These are phyloP conservation scores for Dittrichia graveolens DNA, from an alignment of 129 eudicot genomes.

Conservation along the genomic window DNA sequence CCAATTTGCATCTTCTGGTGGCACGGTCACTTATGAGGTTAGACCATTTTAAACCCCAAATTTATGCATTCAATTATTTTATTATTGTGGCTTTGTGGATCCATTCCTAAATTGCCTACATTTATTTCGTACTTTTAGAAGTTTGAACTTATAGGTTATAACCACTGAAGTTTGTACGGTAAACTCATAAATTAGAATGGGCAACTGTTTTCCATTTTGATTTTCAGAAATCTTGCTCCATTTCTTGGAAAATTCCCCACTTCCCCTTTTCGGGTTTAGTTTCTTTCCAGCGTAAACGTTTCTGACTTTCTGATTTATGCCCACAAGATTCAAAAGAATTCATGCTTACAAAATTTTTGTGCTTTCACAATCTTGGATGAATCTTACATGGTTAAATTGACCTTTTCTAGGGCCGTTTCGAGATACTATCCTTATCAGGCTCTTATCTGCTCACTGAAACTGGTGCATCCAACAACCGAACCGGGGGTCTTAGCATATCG, in stretches of 20 bases:
- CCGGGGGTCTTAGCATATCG: conserved; percentile 87
- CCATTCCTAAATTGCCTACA: neutral
- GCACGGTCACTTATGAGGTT: conserved; percentile 78
- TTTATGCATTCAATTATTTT: neutral
- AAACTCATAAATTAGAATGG: neutral
- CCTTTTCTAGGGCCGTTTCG: conserved; percentile 71
- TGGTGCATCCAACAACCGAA: conserved; percentile 67
- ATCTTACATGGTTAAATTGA: conserved; percentile 9
- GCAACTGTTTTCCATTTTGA: neutral
- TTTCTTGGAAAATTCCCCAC: neutral
- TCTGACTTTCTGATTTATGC: neutral
- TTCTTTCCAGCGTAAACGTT: too few species aligned
- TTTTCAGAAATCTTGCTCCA: neutral
- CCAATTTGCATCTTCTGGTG: conserved; percentile 56
- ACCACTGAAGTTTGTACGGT: neutral
- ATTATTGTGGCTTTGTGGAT: neutral
- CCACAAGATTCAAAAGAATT: neutral
- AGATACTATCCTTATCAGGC: conserved; percentile 86
- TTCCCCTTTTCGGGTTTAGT: neutral
- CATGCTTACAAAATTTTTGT: neutral
- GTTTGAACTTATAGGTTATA: neutral
- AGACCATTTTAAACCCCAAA: neutral
- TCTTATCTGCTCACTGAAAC: conserved; percentile 77
- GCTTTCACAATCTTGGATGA: neutral
- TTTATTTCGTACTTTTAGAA: neutral